Conservation (phyloP, 2,329 filamentous ascomycete species). For the Aspergillus ochraceoroseus region DNA sequence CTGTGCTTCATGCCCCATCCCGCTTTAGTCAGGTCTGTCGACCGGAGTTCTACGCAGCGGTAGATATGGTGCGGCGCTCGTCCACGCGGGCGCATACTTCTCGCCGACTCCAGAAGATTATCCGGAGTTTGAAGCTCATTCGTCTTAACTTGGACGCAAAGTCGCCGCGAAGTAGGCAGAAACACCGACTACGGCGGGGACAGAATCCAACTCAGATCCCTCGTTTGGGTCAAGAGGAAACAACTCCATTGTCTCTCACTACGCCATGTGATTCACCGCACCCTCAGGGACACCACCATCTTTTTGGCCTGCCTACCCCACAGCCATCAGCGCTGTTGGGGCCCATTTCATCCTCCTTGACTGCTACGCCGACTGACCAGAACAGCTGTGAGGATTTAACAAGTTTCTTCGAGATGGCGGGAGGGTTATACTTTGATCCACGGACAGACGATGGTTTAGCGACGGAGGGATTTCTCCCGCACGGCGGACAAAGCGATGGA, state of each 20-base stretch:
- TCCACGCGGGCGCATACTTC: slow-evolving; percentile 54
- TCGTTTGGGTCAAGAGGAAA: neutral
- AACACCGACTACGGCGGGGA: neutral
- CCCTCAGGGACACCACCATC: slow-evolving; percentile 8
- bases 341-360: slow-evolving; percentile 18
- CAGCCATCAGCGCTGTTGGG: slow-evolving; percentile 16
- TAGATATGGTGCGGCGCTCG: slow-evolving; percentile 56
- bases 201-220: neutral
- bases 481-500: slow-evolving; percentile 11
- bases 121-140: slow-evolving; percentile 55
- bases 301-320: slow-evolving; percentile 14
- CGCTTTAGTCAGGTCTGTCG: slow-evolving; percentile 40
- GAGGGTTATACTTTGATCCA: slow-evolving; percentile 40
- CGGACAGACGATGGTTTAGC: slow-evolving; percentile 4
- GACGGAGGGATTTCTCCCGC: slow-evolving; percentile 12
- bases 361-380: slow-evolving; percentile 10
- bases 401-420: slow-evolving; percentile 57
- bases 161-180: neutral
- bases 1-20: slow-evolving; percentile 45
- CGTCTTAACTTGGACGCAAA: slow-evolving; percentile 46
- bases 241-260: neutral
- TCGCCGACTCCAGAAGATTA: slow-evolving; percentile 55
- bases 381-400: slow-evolving; percentile 50
- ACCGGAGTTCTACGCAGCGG: slow-evolving; percentile 50
- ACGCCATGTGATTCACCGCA: slow-evolving; percentile 7